phyloP scores from a whole-genome alignment of 805 yeast species.

The Yarrowia sp. region DNA sequence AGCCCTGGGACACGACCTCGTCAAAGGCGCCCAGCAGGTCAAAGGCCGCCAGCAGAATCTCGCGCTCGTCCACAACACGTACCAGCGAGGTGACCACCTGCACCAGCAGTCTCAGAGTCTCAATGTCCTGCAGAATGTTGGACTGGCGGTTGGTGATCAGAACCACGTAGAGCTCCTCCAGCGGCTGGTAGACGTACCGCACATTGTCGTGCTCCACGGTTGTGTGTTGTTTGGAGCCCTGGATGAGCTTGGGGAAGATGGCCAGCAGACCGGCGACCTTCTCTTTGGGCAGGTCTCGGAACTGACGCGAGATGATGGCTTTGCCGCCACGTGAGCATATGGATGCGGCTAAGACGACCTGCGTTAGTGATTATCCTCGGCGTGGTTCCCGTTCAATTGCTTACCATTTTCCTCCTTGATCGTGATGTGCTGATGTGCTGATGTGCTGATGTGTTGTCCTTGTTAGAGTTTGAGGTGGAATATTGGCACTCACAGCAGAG shows the following conservation, averaged over 20 bases:
- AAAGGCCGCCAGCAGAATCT: conserved; percentile 79
- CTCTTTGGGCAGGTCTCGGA: conserved; percentile 78
- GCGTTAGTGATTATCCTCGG: conserved; percentile 1
- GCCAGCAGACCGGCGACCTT: conserved; percentile 82
- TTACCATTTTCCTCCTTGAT: conserved; percentile 27
- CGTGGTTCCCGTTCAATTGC: not conserved
- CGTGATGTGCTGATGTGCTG: conserved; percentile 1
- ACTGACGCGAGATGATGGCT: conserved; percentile 88
- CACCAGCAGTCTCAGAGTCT: conserved; percentile 81
- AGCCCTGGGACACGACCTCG: conserved; percentile 87
- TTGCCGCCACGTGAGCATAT: conserved; percentile 93
- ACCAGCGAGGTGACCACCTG: conserved; percentile 76
- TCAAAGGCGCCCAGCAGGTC: conserved; percentile 90
- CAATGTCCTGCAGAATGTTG: conserved; percentile 90
- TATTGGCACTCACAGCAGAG: not conserved
- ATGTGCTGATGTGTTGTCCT: conserved; percentile 26
- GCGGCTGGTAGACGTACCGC: conserved; percentile 92
- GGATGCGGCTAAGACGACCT: conserved; percentile 72
- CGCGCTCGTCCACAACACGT: conserved; percentile 73
- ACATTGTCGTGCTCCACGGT: conserved; percentile 89
- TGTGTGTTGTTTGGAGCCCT: conserved; percentile 78
- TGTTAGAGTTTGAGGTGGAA: conserved; percentile 21
- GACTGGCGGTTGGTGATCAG: conserved; percentile 87
- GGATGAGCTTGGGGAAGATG: conserved; percentile 75
- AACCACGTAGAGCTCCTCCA: conserved; percentile 89